Conservation (phyloP, 129 eudicot species). For the Flaveria linearis region DNA sequence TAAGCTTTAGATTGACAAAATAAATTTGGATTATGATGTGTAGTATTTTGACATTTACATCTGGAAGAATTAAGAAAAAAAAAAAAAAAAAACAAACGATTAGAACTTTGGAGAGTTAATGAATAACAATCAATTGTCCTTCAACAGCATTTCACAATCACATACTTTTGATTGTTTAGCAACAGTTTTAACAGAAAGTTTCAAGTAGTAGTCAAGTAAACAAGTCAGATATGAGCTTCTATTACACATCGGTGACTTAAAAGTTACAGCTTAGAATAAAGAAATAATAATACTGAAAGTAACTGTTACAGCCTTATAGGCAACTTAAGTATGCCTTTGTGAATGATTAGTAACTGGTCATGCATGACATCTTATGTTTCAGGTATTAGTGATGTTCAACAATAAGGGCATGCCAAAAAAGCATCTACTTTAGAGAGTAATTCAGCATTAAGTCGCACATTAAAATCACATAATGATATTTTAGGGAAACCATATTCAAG, state of each 20-base stretch:
- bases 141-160: background rate
- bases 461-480: conserved; percentile 44
- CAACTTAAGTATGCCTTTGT: background rate
- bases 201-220: background rate
- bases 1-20: background rate
- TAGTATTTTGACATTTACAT: too few species aligned
- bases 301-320: background rate
- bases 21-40: background rate
- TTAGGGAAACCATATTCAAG: conserved; percentile 36
- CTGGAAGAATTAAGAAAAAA: too few species aligned
- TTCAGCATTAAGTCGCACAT: conserved; percentile 35
- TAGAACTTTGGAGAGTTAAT: too few species aligned
- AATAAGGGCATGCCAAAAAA: conserved; percentile 47
- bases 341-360: background rate
- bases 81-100: too few species aligned
- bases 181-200: background rate
- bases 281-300: background rate
- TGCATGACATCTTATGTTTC: conserved; percentile 17
- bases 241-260: background rate
- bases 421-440: conserved; percentile 42
- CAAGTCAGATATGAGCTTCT: background rate
- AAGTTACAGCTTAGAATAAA: background rate
- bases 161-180: background rate
- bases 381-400: conserved; percentile 51
- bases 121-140: too few species aligned